phyloP scores from a whole-genome alignment of 140 eudicot genomes.

The Ambrosia hybrid region DNA sequence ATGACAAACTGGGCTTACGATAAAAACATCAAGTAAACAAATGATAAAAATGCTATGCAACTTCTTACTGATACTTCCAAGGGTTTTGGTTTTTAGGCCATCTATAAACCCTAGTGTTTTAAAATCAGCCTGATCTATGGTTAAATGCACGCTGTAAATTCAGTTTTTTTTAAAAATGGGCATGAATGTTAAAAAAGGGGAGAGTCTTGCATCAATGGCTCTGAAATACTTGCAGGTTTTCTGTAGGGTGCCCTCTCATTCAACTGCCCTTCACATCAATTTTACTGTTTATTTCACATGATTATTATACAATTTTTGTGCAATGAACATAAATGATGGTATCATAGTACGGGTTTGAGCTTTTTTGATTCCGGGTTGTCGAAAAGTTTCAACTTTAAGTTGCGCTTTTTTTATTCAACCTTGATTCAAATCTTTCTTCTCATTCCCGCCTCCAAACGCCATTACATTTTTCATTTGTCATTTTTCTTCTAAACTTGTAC shows the following conservation, averaged over 20 bases:
- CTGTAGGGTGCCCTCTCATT: conserved; percentile 40
- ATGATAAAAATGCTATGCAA: not conserved
- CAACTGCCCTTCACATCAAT: conserved; percentile 34
- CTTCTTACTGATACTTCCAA: not conserved
- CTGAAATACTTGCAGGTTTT: conserved; percentile 47
- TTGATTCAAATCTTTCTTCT: conserved; percentile 10
- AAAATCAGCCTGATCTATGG: not conserved
- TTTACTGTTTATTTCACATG: conserved; percentile 23
- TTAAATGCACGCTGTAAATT: not conserved
- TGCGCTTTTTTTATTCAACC: conserved; percentile 2
- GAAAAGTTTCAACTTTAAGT: conserved; percentile 13
- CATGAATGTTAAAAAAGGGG: conserved; percentile 28
- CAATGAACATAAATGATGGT: conserved; percentile 28
- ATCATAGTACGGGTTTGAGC: conserved; percentile 49
- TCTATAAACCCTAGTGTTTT: not conserved
- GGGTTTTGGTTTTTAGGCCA: too few relatives aligned
- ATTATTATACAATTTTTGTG: conserved; percentile 11
- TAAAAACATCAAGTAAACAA: not conserved
- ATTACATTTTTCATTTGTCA: conserved; percentile 23
- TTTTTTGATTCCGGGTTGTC: conserved; percentile 13
- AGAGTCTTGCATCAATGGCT: conserved; percentile 31
- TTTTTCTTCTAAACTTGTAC: not conserved
- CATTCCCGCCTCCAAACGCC: conserved; percentile 45
- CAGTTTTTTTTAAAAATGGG: conserved; percentile 14
- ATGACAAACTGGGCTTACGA: not conserved